A percentile compares a stretch with the other conserved stretches of the same genome.
phyloP scores from a whole-genome alignment of 177 flowering plant species.

The Vitis hybrid region DNA sequence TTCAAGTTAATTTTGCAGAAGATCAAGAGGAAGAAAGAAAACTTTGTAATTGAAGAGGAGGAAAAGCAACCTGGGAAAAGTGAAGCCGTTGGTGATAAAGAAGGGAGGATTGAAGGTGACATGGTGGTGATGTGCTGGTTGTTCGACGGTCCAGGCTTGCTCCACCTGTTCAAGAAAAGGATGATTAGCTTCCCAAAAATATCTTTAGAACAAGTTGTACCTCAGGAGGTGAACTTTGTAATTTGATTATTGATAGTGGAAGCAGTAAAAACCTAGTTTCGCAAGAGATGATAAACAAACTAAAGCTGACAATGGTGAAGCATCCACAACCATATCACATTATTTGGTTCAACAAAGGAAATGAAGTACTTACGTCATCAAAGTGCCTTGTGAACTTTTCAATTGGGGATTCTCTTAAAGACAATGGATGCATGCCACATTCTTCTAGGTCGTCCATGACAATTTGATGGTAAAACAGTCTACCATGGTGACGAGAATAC shows the following conservation, averaged over 20 bases:
- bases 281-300: slow-evolving; percentile 4
- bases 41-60: no score
- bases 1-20: no score
- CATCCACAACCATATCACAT: slow-evolving; percentile 1
- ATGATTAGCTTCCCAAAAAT: slow-evolving; percentile 1
- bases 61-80: no score
- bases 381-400: no score
- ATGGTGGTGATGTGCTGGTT: background rate
- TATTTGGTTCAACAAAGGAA: slow-evolving; percentile 1
- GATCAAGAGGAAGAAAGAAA: no score
- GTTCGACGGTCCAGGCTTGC: background rate
- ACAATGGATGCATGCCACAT: no score
- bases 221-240: background rate
- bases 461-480: background rate
- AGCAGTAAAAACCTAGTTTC: slow-evolving; percentile 3
- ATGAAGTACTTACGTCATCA: no score
- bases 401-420: no score
- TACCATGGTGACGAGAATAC: slow-evolving; percentile 4
- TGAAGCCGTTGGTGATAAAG: no score
- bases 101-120: background rate
- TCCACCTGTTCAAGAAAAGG: background rate
- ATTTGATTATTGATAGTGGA: background rate
- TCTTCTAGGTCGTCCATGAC: background rate
- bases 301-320: background rate
- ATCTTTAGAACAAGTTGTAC: background rate